Evolutionary conservation across 805 yeast species (phyloP).

Genomic region (Ogataea wickerhamii): DNA sequence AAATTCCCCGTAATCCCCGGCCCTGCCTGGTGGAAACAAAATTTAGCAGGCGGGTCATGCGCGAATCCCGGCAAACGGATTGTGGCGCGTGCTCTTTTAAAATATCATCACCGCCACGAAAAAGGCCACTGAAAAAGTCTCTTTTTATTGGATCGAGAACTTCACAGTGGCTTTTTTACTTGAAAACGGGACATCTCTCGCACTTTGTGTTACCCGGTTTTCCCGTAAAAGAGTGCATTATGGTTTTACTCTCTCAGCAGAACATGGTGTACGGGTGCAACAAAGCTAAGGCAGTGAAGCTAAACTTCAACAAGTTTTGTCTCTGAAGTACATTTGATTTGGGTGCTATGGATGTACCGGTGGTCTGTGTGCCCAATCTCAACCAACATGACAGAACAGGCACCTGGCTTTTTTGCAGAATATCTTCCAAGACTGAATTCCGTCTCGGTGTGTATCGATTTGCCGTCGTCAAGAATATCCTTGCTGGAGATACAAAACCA

Average conservation of each 20-base stretch:
- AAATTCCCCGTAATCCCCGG: not conserved
- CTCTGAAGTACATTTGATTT: too few relatives aligned
- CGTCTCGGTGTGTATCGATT: slow-evolving; percentile 17
- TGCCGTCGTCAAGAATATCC: not conserved
- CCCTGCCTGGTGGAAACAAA: not conserved
- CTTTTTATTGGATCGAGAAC: slow-evolving; percentile 10
- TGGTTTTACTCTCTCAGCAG: too few relatives aligned
- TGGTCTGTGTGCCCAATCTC: too few relatives aligned
- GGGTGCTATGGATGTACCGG: too few relatives aligned
- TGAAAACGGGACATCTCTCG: too few relatives aligned
- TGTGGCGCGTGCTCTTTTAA: not conserved
- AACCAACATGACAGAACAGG: slow-evolving; percentile 2
- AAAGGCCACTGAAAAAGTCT: slow-evolving; percentile 3
- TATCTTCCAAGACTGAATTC: slow-evolving; percentile 24
- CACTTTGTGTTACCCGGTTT: too few relatives aligned
- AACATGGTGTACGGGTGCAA: too few relatives aligned
- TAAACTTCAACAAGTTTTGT: too few relatives aligned
- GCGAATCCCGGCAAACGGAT: not conserved
- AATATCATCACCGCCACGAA: not conserved
- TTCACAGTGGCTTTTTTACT: not conserved
- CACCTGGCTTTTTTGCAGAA: slow-evolving; percentile 14
- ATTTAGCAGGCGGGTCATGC: not conserved
- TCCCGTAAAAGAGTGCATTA: too few relatives aligned
- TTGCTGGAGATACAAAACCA: not conserved
- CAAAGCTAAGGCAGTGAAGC: too few relatives aligned